Conservation (phyloP, 2,329 filamentous ascomycete genomes). For the Ramularia endophylla region DNA sequence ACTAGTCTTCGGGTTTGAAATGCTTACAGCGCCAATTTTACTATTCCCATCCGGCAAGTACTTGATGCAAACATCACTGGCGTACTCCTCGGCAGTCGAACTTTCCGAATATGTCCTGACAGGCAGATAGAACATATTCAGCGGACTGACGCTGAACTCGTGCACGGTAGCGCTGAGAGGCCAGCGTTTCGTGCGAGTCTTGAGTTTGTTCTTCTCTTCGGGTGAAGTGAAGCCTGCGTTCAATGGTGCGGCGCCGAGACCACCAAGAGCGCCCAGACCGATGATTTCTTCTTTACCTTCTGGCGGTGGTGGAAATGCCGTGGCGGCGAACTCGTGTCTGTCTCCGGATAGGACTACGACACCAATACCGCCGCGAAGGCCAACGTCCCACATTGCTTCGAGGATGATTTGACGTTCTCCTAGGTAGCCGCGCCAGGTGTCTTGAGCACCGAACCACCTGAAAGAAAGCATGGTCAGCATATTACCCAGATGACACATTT, state of each 20-base stretch:
- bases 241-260: slow-evolving; percentile 18
- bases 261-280: slow-evolving; percentile 22
- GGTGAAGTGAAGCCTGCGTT: slow-evolving; percentile 9
- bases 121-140: slow-evolving; percentile 92
- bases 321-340: slow-evolving; percentile 94
- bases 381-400: slow-evolving; percentile 86
- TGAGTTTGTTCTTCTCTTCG: slow-evolving; percentile 12
- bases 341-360: slow-evolving; percentile 87
- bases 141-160: slow-evolving; percentile 85
- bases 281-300: slow-evolving; percentile 42
- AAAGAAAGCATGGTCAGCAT: too few relatives aligned
- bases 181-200: slow-evolving; percentile 43
- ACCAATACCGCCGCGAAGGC: slow-evolving; percentile 61
- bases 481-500: too few relatives aligned
- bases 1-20: slow-evolving; percentile 59
- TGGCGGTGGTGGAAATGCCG: slow-evolving; percentile 58
- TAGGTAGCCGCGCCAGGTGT: slow-evolving; percentile 94
- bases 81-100: slow-evolving; percentile 52
- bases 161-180: slow-evolving; percentile 62
- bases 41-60: slow-evolving; percentile 80
- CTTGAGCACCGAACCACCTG: slow-evolving; percentile 75
- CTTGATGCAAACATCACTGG: slow-evolving; percentile 73
- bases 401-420: slow-evolving; percentile 71
- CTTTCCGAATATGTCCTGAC: slow-evolving; percentile 72
- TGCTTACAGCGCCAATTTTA: slow-evolving; percentile 80